phyloP scores from a whole-genome alignment of 345 rosid genomes.

The Arabidopsis suecica region DNA sequence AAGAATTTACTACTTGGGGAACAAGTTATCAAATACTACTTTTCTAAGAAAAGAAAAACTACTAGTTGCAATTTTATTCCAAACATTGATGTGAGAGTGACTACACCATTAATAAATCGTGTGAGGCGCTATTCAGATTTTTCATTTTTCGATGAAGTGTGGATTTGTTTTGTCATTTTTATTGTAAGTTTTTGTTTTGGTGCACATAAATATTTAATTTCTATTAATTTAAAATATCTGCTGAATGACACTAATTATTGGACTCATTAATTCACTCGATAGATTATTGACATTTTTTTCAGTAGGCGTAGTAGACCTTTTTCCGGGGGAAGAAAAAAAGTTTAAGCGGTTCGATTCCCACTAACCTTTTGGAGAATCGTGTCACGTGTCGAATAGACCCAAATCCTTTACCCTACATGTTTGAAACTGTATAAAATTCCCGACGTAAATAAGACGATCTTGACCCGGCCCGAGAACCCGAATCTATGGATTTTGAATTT shows the following conservation, averaged over 20 bases:
- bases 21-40: background rate
- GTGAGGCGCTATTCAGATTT: background rate
- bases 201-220: too few species aligned
- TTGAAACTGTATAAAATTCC: background rate
- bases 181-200: background rate
- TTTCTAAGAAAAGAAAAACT: background rate
- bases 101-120: background rate
- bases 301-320: background rate
- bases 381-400: background rate
- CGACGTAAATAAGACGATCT: background rate
- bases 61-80: conserved; percentile 20
- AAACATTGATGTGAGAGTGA: background rate
- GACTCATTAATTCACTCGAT: background rate
- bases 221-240: background rate
- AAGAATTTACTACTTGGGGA: conserved; percentile 13
- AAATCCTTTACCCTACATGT: background rate
- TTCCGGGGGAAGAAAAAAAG: background rate
- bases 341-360: background rate
- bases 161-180: background rate
- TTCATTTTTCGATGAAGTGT: background rate
- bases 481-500: conserved; percentile 1
- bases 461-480: conserved; percentile 19
- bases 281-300: background rate
- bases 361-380: background rate
- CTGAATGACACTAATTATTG: background rate